Evolutionary conservation across 2,329 filamentous ascomycete species (phyloP), one percentile per base, ranked within the genome.

Genomic region (Lachnum nothofagi): DNA sequence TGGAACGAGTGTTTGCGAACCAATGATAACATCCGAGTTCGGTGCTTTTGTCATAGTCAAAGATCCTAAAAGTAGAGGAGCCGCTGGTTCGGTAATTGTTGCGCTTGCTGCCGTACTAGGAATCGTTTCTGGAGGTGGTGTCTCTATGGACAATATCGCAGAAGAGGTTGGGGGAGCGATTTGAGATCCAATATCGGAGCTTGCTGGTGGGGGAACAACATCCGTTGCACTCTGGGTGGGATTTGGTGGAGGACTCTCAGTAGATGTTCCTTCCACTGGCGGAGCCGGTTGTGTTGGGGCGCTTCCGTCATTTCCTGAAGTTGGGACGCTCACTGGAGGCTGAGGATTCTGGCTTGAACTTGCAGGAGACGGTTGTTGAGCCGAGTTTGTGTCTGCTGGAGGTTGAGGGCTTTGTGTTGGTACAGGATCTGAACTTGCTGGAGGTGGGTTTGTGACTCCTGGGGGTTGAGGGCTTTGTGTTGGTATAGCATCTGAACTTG

Each of bases 1-100:
- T 4, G 56, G 59, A 2, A 37, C 31, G 6, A 62, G 49, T 4
- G 59, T 62, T 44, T 58, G 58, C 7, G 57, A 49, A 5, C 59
- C 60, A 34, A 62, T 40, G 1, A 60, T n/a, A 20, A 60, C 34
- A 27, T 48, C 48, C 2, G 57, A 59, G 3, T 46, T 50, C 8
- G 51, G 33, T 9, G 53, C 51, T 35, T 51, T 47, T 16, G 52
- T 54, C 29, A 61, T 31, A 3, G 55, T 56, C 44, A 54, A 42
- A 14, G 54, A 54, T 17, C 57, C 57, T 4, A 61, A 47, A 17
- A 59, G 34, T 16, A 60, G 46, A 4, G 57, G 55, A 2, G 48
- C 48, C 17, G 54, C 44, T 23, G 49, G 44, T 2, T 38, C n/a
- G 24, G 41, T 48, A 24, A 38, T 29, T 12, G 48, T 48, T 5